Percentiles rank a stretch among this genome's conserved stretches.
Evolutionary conservation across 495 filamentous ascomycete species (phyloP).

Genomic region (Diplogelasinospora grovesii): DNA sequence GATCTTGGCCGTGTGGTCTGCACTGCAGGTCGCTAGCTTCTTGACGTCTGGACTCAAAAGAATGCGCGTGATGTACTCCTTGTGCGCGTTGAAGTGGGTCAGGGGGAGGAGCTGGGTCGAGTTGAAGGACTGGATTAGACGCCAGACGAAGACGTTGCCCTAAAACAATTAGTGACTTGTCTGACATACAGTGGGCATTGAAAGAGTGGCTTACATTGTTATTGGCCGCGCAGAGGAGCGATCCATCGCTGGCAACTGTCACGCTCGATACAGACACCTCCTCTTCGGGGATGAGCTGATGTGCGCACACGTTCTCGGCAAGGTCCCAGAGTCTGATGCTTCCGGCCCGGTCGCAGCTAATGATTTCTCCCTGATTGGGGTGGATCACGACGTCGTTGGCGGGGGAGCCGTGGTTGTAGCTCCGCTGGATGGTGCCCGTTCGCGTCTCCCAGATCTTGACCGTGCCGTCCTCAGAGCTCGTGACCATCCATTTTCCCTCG

Average conservation of each 20-base stretch:
- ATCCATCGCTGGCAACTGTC: constrained; percentile 91
- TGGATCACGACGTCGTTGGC: constrained; percentile 98
- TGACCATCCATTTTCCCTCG: constrained; percentile 99
- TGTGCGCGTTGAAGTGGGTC: constrained; percentile 87
- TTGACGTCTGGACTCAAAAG: constrained; percentile 95
- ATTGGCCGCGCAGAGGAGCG: constrained; percentile 91
- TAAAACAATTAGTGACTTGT: constrained; percentile 26
- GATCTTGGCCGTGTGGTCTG: constrained; percentile 96
- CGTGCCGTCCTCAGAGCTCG: constrained; percentile 91
- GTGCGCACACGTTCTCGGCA: constrained; percentile 92
- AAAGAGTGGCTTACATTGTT: constrained; percentile 57
- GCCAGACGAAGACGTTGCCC: constrained; percentile 97
- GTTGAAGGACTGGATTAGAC: constrained; percentile 75
- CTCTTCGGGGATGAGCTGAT: constrained; percentile 94
- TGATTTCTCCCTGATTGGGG: constrained; percentile 95
- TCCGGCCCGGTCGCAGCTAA: constrained; percentile 87
- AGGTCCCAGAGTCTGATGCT: constrained; percentile 96
- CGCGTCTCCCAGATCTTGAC: constrained; percentile 99
- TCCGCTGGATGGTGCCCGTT: constrained; percentile 78
- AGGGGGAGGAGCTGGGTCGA: constrained; percentile 83
- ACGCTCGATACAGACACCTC: constrained; percentile 89
- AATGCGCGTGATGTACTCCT: constrained; percentile 89
- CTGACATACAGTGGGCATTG: not conserved
- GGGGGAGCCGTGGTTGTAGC: constrained; percentile 78
- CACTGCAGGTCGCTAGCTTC: constrained; percentile 93